Evolutionary conservation across 345 rosid species (phyloP).

Genomic region (Chamaenerion angustifolium): DNA sequence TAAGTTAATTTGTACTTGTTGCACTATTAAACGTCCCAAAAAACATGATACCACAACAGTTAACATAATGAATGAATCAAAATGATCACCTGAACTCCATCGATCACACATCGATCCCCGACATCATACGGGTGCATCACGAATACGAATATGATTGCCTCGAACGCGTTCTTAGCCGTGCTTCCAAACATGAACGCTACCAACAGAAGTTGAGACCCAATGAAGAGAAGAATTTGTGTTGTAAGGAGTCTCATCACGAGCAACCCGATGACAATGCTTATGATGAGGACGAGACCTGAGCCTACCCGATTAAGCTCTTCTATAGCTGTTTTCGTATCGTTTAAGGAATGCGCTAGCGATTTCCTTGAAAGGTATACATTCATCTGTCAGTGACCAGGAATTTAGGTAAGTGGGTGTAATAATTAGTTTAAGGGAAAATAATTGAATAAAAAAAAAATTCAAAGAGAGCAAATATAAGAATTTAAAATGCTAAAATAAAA

Average conservation of each 20-base stretch:
- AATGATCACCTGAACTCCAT: slow-evolving; percentile 43
- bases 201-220: slow-evolving; percentile 36
- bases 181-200: slow-evolving; percentile 39
- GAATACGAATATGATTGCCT: slow-evolving; percentile 56
- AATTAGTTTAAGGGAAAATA: no score
- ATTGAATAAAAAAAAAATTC: no score
- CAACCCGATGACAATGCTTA: slow-evolving; percentile 24
- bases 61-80: no score
- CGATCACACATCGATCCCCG: slow-evolving; percentile 59
- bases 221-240: slow-evolving; percentile 33
- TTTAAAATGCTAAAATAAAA: no score
- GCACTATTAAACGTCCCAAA: no score
- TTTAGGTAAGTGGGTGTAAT: no score
- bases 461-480: no score
- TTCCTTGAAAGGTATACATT: slow-evolving; percentile 40
- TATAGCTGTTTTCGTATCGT: slow-evolving; percentile 47
- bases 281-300: slow-evolving; percentile 20
- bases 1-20: no score
- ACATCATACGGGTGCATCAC: slow-evolving; percentile 66
- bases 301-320: slow-evolving; percentile 43
- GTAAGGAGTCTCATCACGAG: slow-evolving; percentile 35
- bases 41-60: no score
- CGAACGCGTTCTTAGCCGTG: slow-evolving; percentile 36
- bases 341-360: slow-evolving; percentile 38
- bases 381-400: slow-evolving; percentile 28